These are phyloP conservation scores for Berkeleyomyces rouxiae DNA, from an alignment of 2,329 filamentous ascomycete species.

Conservation along the genomic window DNA sequence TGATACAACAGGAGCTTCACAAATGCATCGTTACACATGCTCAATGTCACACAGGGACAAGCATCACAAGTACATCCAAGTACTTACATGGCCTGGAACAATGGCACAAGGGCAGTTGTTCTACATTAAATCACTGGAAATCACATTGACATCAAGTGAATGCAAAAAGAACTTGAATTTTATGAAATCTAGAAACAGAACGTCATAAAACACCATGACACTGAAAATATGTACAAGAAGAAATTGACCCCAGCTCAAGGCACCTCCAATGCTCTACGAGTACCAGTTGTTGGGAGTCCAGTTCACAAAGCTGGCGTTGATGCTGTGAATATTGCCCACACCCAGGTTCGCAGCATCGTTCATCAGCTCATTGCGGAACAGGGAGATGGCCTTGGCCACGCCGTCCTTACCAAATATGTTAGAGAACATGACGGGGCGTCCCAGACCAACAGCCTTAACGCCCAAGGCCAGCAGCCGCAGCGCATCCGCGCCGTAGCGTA, in stretches of 20 bases:
- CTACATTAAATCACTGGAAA: no score
- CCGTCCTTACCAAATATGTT: constrained; percentile 35
- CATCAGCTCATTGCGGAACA: constrained; percentile 34
- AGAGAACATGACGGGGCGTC: constrained; percentile 23
- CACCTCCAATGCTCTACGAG: constrained; percentile 2
- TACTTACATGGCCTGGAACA: no score
- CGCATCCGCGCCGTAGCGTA: constrained; percentile 27
- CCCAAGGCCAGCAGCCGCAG: constrained; percentile 29
- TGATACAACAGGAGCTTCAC: no score
- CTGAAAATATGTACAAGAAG: background rate
- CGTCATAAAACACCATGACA: no score
- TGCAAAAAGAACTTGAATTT: background rate
- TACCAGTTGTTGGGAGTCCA: constrained; percentile 20
- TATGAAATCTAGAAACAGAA: background rate
- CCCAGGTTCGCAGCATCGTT: constrained; percentile 29
- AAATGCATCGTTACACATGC: no score
- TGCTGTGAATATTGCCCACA: constrained; percentile 23
- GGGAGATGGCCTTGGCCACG: constrained; percentile 26
- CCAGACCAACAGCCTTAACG: constrained; percentile 29
- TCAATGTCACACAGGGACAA: no score
- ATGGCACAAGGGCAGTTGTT: no score
- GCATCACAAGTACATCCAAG: no score
- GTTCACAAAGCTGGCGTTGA: constrained; percentile 19
- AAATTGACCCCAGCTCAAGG: background rate
- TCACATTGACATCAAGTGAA: background rate